These are phyloP conservation scores for Cicer chorassanicum DNA, from an alignment of 306 rosid species.

Conservation along the genomic window DNA sequence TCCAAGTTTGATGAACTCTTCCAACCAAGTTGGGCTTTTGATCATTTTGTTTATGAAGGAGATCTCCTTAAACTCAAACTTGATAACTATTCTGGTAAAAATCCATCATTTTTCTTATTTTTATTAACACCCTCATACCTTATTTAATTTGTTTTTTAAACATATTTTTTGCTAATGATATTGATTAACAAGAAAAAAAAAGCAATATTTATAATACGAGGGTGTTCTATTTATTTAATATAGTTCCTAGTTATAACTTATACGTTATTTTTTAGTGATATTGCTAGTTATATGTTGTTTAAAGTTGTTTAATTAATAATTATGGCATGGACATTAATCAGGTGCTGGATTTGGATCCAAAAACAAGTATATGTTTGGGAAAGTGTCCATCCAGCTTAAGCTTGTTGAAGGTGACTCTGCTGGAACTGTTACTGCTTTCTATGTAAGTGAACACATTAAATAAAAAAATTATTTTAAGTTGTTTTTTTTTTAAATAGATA, in stretches of 20 bases:
- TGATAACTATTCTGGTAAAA: conserved; percentile 74
- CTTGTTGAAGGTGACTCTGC: conserved; percentile 92
- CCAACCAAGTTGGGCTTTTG: conserved; percentile 83
- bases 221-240: too few relatives aligned
- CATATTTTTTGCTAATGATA: too few relatives aligned
- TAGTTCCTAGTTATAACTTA: too few relatives aligned
- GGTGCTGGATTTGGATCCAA: conserved; percentile 92
- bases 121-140: neutral
- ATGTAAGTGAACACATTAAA: conserved; percentile 60
- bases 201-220: too few relatives aligned
- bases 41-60: conserved; percentile 75
- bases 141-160: too few relatives aligned
- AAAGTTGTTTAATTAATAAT: neutral
- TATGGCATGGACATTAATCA: conserved; percentile 43
- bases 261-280: too few relatives aligned
- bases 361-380: conserved; percentile 85
- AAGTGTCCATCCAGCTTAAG: conserved; percentile 80
- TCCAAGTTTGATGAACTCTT: conserved; percentile 79
- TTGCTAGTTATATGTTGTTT: neutral
- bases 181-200: too few relatives aligned
- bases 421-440: conserved; percentile 93
- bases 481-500: neutral
- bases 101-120: neutral
- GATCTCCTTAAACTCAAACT: conserved; percentile 78
- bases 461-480: neutral